Evolutionary conservation across 139 green algal species (phyloP).

Genomic region (Raphidocelis subcapitata): DNA sequence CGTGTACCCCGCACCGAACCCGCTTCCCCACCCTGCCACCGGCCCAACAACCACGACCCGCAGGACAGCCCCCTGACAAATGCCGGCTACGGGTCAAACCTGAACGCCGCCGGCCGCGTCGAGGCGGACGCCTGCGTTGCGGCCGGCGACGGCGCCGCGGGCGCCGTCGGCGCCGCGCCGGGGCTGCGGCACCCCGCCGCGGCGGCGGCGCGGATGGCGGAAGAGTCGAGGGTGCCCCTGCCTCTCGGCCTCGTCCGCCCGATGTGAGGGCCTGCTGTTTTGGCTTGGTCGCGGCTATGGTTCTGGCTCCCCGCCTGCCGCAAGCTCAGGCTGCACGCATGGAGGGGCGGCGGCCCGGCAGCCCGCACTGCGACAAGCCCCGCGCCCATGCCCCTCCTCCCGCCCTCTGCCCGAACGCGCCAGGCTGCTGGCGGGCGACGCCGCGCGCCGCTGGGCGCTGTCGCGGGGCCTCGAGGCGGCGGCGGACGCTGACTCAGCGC

Average conservation of each 20-base stretch:
- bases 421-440: constrained; percentile 75
- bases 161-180: constrained; percentile 68
- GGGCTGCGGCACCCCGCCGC: constrained; percentile 64
- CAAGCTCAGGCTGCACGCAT: not conserved
- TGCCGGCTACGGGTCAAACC: constrained; percentile 74
- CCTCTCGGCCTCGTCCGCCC: constrained; percentile 70
- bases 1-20: not conserved
- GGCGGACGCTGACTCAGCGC: not conserved
- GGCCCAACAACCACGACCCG: not conserved
- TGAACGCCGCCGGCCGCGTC: constrained; percentile 67
- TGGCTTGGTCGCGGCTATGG: too few species aligned
- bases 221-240: constrained; percentile 42
- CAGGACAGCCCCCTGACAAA: constrained; percentile 75
- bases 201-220: constrained; percentile 53
- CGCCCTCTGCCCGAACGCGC: not conserved
- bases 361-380: not conserved
- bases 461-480: constrained; percentile 38
- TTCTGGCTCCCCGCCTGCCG: not conserved
- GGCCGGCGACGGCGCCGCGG: constrained; percentile 57
- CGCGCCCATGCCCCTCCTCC: too few species aligned
- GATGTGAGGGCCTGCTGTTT: too few species aligned
- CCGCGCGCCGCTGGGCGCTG: constrained; percentile 57
- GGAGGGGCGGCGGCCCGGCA: not conserved
- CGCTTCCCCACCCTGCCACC: not conserved
- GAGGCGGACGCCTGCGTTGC: constrained; percentile 86